A percentile compares a stretch with the other conserved stretches of the same genome.
These are phyloP conservation scores for Colletotrichum australisinense DNA, from an alignment of 2,329 filamentous ascomycete species.

Conservation along the genomic window DNA sequence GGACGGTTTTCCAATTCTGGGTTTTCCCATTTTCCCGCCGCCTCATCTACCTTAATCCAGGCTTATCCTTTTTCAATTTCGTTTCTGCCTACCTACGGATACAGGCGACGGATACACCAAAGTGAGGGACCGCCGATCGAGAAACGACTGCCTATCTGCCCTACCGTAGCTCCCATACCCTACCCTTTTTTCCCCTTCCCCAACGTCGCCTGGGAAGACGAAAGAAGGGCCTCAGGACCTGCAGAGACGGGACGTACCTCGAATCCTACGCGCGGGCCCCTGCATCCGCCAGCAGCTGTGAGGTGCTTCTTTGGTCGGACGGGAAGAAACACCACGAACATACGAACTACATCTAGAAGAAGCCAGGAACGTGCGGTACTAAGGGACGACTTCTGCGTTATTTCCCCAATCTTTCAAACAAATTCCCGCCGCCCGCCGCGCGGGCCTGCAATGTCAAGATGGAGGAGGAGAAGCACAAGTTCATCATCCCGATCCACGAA, in stretches of 20 bases:
- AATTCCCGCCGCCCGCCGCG: conserved; percentile 5
- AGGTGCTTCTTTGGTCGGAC: neutral
- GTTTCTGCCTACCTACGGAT: neutral
- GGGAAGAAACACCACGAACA: neutral
- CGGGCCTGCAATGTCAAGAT: conserved; percentile 17
- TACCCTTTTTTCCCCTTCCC: neutral
- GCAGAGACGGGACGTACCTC: conserved; percentile 17
- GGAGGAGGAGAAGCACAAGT: conserved; percentile 35
- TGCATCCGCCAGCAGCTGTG: conserved; percentile 13
- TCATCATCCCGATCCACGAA: conserved; percentile 32
- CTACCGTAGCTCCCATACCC: neutral
- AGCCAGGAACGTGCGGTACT: neutral
- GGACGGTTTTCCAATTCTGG: neutral
- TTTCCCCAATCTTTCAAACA: neutral
- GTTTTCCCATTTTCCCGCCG: conserved; percentile 8
- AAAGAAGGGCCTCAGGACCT: conserved; percentile 1
- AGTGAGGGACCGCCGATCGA: neutral
- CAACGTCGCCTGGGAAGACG: neutral
- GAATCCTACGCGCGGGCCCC: neutral
- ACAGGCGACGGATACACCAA: neutral
- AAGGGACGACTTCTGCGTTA: neutral
- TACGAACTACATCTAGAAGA: neutral
- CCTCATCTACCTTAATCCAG: neutral
- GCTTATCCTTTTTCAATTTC: neutral
- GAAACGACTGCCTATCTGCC: neutral